Conservation (phyloP, 2,329 filamentous ascomycete genomes). For the Sporothrix schenckii region DNA sequence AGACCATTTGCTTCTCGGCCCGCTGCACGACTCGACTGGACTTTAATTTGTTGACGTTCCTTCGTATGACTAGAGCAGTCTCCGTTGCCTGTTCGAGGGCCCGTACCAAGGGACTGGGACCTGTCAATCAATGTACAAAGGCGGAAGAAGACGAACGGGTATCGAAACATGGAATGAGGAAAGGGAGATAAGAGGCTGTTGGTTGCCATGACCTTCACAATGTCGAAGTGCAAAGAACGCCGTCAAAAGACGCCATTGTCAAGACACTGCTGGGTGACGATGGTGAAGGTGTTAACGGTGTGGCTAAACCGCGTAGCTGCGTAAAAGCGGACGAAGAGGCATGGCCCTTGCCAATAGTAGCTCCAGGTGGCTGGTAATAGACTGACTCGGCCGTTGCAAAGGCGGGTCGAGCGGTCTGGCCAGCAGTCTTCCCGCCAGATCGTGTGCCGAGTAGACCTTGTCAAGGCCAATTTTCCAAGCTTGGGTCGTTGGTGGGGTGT, state of each 20-base stretch:
- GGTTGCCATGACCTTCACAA: not conserved
- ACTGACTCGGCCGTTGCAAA: conserved; percentile 20
- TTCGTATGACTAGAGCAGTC: not conserved
- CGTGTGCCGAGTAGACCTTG: no score
- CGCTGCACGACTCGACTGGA: not conserved
- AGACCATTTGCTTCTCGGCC: not conserved
- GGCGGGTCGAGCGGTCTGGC: conserved; percentile 6
- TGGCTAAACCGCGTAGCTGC: not conserved
- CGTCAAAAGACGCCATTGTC: conserved; percentile 3
- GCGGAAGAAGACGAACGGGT: not conserved
- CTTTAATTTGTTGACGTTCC: not conserved
- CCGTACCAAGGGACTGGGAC: conserved; percentile 17
- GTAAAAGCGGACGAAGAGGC: not conserved
- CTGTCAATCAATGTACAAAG: not conserved
- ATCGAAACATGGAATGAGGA: not conserved
- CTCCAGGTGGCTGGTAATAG: not conserved
- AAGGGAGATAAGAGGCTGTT: not conserved
- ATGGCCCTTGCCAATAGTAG: not conserved
- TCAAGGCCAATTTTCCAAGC: not conserved
- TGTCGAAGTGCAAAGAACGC: not conserved
- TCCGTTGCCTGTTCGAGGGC: not conserved
- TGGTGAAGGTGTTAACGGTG: no score
- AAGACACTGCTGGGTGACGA: not conserved
- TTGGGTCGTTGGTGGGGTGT: not conserved
- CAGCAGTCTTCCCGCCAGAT: not conserved